Evolutionary conservation across 1,284 basidiomycete genomes (phyloP), one percentile per base, ranked within the genome.

Genomic region (Pyrrhoderma lamaoense): DNA sequence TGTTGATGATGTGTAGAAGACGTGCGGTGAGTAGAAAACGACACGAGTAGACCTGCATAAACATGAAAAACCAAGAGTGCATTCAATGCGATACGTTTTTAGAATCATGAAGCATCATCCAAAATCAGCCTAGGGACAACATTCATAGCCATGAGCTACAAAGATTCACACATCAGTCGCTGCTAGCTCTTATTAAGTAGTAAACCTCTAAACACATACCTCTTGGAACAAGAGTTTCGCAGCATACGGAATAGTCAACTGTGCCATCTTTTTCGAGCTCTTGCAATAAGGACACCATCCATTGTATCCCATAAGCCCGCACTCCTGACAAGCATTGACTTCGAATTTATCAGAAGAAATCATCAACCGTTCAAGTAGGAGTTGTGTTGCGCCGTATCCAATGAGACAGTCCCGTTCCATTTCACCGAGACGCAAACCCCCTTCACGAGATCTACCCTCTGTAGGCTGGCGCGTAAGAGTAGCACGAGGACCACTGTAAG

Each of bases 341-440:
- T 95, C 91, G 64, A 99, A 99, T 60, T 93, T 92, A 71, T 95
- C 92, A 14, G 91, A 96, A 11, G 92, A 96, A 56, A 99, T 93
- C 95, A 99, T 99, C 14, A 99, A 77, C 18, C 96, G 86, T 69
- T 98, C 96, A 7, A 99, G 79, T 18, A 99, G 72, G 42, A 99
- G 77, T 64, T 99, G 95, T 1, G 94, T 96, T 1, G 96, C 96
- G 18, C 94, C 94, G 61, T 97, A 95, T 48, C 92, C 93, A 62
- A 94, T 93, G 23, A 94, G 73, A 66, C 92, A 99, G 68, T 99
- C 96, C 47, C 96, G 85, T 65, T 99, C 96, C 96, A 99, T 99
- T 71, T 99, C 96, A 53, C 96, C 96, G 14, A 99, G 75, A 53
- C 96, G 90, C 57, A 99, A 72, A 57, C 96, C 96, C 63, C 96